Percentiles rank a stretch among this genome's conserved stretches.
These are phyloP conservation scores for Camillea tinctor DNA, from an alignment of 2,329 filamentous ascomycete species.

Conservation along the genomic window DNA sequence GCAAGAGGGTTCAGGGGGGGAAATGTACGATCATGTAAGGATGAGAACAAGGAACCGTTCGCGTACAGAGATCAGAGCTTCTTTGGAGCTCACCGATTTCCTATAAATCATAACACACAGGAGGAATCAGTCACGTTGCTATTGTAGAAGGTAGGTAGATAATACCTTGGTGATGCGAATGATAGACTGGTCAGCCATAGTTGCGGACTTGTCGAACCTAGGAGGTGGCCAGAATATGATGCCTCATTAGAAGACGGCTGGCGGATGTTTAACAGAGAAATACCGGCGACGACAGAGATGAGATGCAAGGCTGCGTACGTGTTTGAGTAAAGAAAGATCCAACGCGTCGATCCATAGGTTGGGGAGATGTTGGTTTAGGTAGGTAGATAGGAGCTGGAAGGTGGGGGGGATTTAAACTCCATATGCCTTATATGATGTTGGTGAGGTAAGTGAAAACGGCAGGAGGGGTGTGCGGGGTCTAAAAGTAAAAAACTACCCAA, in stretches of 20 bases:
- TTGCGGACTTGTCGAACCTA: slow-evolving; percentile 20
- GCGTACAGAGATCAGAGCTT: slow-evolving; percentile 77
- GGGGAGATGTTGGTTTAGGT: not conserved
- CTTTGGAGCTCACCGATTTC: slow-evolving; percentile 85
- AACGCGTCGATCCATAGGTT: not conserved
- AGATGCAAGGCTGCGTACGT: not conserved
- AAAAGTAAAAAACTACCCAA: too few relatives aligned
- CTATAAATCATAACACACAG: slow-evolving; percentile 43
- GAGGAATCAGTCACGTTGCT: not conserved
- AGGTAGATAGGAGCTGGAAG: not conserved
- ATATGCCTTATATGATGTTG: too few relatives aligned
- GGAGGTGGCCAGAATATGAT: slow-evolving; percentile 3
- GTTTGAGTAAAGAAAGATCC: not conserved
- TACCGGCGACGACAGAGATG: not conserved
- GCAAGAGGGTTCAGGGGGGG: slow-evolving; percentile 1
- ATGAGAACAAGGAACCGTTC: slow-evolving; percentile 2
- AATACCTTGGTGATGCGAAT: slow-evolving; percentile 80
- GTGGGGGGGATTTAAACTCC: not conserved
- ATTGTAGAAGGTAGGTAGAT: slow-evolving; percentile 12
- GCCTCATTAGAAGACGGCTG: slow-evolving; percentile 8
- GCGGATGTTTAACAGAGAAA: not conserved
- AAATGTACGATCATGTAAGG: not conserved
- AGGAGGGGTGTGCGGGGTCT: not conserved
- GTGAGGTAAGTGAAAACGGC: too few relatives aligned
- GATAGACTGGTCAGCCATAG: slow-evolving; percentile 81